Percentiles rank a stretch among this genome's conserved stretches.
phyloP scores from a whole-genome alignment of 148 eudicot species.

The Rhododendron simsii region DNA sequence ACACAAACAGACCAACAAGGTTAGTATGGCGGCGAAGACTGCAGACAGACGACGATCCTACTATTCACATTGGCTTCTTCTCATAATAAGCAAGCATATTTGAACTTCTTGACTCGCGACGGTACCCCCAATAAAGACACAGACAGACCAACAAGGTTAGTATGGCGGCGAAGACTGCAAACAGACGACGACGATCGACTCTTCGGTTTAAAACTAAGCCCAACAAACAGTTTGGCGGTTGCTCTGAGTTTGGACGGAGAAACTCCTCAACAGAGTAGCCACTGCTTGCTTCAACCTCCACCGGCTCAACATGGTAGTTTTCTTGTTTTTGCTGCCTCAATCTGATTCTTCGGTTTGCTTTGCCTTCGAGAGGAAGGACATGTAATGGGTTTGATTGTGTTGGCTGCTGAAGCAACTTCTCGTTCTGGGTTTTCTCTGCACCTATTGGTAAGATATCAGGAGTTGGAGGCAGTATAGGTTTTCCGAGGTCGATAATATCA shows the following conservation, averaged over 20 bases:
- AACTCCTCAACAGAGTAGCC: not conserved
- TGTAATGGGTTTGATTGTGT: conserved; percentile 2
- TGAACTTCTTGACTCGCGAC: not conserved
- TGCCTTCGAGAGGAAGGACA: conserved; percentile 38
- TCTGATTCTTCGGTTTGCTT: conserved; percentile 48
- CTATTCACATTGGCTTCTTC: not conserved
- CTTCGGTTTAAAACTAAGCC: not conserved
- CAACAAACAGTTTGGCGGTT: not conserved
- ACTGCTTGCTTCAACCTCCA: not conserved
- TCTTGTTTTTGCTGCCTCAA: conserved; percentile 17
- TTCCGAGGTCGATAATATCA: conserved; percentile 59
- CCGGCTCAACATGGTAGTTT: not conserved
- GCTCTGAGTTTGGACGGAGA: not conserved
- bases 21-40: conserved; percentile 8
- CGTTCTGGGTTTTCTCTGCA: not conserved
- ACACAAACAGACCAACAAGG: conserved; percentile 26
- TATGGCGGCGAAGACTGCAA: conserved; percentile 5
- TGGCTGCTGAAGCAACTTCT: conserved; percentile 2
- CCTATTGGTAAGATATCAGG: not conserved
- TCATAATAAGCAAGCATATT: not conserved
- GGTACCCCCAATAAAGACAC: not conserved
- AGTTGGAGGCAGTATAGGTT: conserved; percentile 22
- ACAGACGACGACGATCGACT: not conserved
- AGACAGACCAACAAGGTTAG: conserved; percentile 27
- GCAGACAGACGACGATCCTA: not conserved